These are phyloP conservation scores for Epichloe sp. DNA, from an alignment of 2,329 filamentous ascomycete species.

Conservation along the genomic window DNA sequence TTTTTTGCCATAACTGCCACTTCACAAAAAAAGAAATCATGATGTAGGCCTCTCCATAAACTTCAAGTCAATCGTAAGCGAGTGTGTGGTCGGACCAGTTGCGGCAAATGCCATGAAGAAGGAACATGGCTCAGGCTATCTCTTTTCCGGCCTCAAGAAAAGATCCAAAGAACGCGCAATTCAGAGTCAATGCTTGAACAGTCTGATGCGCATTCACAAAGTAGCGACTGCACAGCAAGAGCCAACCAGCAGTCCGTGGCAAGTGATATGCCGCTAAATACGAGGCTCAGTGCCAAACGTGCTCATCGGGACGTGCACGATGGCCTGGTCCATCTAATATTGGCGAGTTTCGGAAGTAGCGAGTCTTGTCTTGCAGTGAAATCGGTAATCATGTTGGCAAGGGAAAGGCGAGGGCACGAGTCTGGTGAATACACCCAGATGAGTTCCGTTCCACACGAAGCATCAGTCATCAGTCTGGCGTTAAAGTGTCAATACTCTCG, in stretches of 20 bases:
- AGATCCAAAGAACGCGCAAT: neutral
- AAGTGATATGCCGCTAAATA: neutral
- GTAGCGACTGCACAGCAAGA: slow-evolving; percentile 4
- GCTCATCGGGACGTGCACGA: neutral
- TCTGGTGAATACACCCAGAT: neutral
- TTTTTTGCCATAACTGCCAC: slow-evolving; percentile 79
- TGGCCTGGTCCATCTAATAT: neutral
- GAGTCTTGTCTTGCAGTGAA: neutral
- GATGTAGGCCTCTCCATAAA: slow-evolving; percentile 3
- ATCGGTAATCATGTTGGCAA: neutral
- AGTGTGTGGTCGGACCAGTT: neutral
- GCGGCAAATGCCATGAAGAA: neutral
- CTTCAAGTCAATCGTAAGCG: neutral
- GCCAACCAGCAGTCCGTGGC: slow-evolving; percentile 4
- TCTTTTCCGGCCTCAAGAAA: neutral
- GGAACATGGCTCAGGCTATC: neutral
- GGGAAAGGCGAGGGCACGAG: neutral
- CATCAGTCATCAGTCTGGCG: neutral
- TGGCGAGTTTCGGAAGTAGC: neutral
- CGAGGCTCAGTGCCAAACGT: neutral
- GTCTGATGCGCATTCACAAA: neutral
- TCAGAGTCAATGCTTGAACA: neutral
- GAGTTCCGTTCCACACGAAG: neutral
- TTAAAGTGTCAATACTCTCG: neutral
- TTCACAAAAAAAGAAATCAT: slow-evolving; percentile 44